Evolutionary conservation across 441 rosid genomes (phyloP).

Genomic region (Biscutella laevigata): DNA sequence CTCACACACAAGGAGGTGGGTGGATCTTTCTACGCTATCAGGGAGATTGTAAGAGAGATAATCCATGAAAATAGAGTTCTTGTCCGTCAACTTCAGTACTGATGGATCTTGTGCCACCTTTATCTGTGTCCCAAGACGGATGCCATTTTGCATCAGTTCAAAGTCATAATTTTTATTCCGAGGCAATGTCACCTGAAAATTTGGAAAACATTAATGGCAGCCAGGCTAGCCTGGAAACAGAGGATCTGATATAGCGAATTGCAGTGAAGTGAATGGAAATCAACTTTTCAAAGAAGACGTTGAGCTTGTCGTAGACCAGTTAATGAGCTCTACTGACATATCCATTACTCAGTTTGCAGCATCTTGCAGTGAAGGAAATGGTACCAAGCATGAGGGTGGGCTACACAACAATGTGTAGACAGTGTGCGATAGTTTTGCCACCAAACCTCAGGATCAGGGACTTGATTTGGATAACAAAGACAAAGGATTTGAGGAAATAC

Average conservation of each 20-base stretch:
- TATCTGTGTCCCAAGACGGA: slow-evolving; percentile 32
- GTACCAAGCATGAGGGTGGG: not conserved
- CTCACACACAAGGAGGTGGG: slow-evolving; percentile 95
- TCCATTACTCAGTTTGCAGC: slow-evolving; percentile 12
- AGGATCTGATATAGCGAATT: slow-evolving; percentile 23
- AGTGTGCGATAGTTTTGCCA: not conserved
- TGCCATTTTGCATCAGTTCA: slow-evolving; percentile 28
- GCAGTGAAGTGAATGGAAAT: slow-evolving; percentile 21
- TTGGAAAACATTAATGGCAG: slow-evolving; percentile 29
- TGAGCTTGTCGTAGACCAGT: not conserved
- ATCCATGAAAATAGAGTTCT: slow-evolving; percentile 92
- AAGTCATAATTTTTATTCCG: slow-evolving; percentile 15
- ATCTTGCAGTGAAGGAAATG: slow-evolving; percentile 10
- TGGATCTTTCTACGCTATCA: slow-evolving; percentile 83
- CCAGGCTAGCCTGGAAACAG: slow-evolving; percentile 14
- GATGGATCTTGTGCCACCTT: slow-evolving; percentile 36
- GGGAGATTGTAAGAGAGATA: slow-evolving; percentile 90
- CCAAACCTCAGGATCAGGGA: not conserved
- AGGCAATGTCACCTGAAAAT: slow-evolving; percentile 20
- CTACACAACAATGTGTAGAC: not conserved
- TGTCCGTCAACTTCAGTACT: slow-evolving; percentile 55
- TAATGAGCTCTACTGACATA: not conserved
- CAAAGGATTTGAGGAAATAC: not conserved
- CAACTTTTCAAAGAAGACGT: not conserved
- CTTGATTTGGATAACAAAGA: slow-evolving; percentile 9